Evolutionary conservation across 1,284 basidiomycete genomes (phyloP), one percentile per base, ranked within the genome.

Genomic region (Blastosporella zonata): DNA sequence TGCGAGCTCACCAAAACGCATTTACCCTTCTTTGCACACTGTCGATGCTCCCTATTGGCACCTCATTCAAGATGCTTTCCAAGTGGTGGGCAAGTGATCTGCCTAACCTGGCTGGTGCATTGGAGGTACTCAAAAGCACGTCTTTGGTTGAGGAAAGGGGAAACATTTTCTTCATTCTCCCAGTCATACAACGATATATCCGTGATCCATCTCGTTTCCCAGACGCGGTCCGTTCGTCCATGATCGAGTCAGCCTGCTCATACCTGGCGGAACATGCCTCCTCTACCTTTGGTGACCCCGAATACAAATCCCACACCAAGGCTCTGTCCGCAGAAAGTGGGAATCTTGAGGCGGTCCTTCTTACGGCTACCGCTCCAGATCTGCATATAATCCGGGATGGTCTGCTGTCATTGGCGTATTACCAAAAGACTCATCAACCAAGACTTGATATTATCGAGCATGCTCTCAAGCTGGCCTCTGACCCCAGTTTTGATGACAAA

Each of bases 1-100:
- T 53, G 51, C 28, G 43, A 31, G 25, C 23, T 8, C 18, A 36
- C 17, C 46, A 43, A 9, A 41, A 47, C 21, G 41, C 46, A 3
- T 48, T 37, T 18, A 7, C 35, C 13, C 46, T 52, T 12, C 27
- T 52, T 9, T 47, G 46, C 15, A 37, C 13, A 4, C 13, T 47
- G 8, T 25, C 46, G 2, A 47, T 47, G 46, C 37, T 47, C 15
- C 46, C 46, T 8, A 20, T 25, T 9, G 37, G 46, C 6, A 27
- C 39, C 2, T 40, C 39, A 22, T 41, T 23, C 38, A 12, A 42
- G 8, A 42, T 36, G 33, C 29, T 47, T 15, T 31, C 27, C 2
- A 31, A 15, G 17, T 47, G 36, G 28, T 47, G 37, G 46, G 46
- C 46, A 8, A 27, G 12, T 3, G 29, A 23, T 18, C 21, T 28